Base-by-base conservation (phyloP, 768 basidiomycete genomes). In the Tricholoma sp. region DNA sequence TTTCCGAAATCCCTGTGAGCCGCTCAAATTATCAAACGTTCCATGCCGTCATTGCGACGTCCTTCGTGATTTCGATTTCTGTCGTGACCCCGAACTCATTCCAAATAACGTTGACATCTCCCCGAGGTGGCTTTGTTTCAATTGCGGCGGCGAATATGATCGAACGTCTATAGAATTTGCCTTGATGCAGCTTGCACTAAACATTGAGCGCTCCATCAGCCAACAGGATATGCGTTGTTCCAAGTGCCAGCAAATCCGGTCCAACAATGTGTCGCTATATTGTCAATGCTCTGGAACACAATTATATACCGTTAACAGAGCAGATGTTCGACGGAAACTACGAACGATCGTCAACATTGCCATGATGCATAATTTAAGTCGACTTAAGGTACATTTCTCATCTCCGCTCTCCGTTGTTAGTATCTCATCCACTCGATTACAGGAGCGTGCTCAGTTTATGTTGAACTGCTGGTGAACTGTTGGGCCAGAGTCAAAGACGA, bases 41-140 rank as follows among this genome's bases (percentile, higher is more conserved):
- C 90, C 95, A 29, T 98, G 96, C 68, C 84, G 82, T 41, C 83
- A 86, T 64, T 98, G 91, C 72, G 94, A 94, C 69, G 73, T 77
- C 12, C 79, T 94, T 58, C 83, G 89, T 2, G 94, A 96, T 69
- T 91, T 99, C 65, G 97, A 99, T 70, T 90, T 99, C 66, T 98
- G 96, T 68, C 84, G 96, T 14, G 96, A 98, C 71, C 80, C 85
- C 10, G 89, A 93, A 57, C 78, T 97, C 39, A 76, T 92, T 43
- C 86, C 91, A 9, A 76, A 75, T 61, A 73, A 78, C 64, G 61
- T 73, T 58, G 71, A 80, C 34, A 72, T 79, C 6, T 74, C 78
- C 16, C 76, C 79, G 5, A 83, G 80, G 55, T 94, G 90, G 92
- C 66, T 74, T 12, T 91, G 94, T 66, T 73, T 76, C 52, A 74